Conservation (phyloP, 108 stramenopile species). For the Mediolabrus comicus region DNA sequence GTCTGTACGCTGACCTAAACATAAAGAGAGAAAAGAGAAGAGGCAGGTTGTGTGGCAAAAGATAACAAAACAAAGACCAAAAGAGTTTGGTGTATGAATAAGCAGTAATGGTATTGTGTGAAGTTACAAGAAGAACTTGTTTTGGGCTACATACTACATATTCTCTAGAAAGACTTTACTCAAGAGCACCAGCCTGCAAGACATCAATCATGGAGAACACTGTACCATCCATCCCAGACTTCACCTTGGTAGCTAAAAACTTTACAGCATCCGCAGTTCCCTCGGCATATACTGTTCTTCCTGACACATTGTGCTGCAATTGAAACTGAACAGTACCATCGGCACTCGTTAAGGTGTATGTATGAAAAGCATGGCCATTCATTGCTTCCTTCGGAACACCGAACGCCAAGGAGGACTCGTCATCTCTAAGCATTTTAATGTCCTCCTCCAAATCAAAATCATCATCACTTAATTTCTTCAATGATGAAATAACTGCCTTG, state of each 20-base stretch:
- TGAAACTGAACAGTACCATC: constrained; percentile 94
- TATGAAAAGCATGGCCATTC: constrained; percentile 97
- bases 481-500: constrained; percentile 90
- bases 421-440: constrained; percentile 89
- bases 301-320: constrained; percentile 96
- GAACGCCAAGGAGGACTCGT: constrained; percentile 82
- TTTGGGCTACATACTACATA: too few relatives aligned
- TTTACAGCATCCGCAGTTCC: constrained; percentile 97
- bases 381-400: constrained; percentile 92
- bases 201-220: constrained; percentile 92
- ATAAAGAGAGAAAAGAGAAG: too few relatives aligned
- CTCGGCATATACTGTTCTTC: constrained; percentile 96
- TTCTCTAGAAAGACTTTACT: constrained; percentile 35
- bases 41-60: too few relatives aligned
- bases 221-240: constrained; percentile 62
- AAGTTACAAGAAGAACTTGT: too few relatives aligned
- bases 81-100: too few relatives aligned
- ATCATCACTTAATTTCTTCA: constrained; percentile 70
- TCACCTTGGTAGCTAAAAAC: constrained; percentile 84
- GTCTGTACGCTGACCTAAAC: too few relatives aligned
- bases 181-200: constrained; percentile 79
- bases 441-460: constrained; percentile 80
- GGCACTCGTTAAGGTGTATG: constrained; percentile 89
- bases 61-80: too few relatives aligned
- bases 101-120: too few relatives aligned